These are phyloP conservation scores for Knufia fluminis DNA, from an alignment of 2,329 filamentous ascomycete species.

Conservation along the genomic window DNA sequence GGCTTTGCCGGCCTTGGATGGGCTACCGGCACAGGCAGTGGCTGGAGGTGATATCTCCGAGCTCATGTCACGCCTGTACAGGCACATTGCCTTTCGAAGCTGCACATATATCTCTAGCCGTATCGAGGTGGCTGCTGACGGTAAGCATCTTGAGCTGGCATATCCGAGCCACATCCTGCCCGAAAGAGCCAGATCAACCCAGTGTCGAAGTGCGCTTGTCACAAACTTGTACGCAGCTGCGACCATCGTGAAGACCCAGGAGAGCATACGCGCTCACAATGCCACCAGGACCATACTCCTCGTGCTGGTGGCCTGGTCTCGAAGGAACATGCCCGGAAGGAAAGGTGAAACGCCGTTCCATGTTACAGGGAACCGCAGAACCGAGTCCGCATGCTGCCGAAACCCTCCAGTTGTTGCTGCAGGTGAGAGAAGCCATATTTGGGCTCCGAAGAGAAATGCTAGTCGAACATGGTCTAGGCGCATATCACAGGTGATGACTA, in stretches of 20 bases:
- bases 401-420: background rate
- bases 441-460: background rate
- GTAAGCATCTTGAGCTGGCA: background rate
- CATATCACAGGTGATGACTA: slow-evolving; percentile 2
- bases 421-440: background rate
- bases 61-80: too few species aligned
- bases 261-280: background rate
- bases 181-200: background rate
- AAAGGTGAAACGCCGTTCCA: background rate
- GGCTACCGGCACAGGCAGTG: slow-evolving; percentile 20
- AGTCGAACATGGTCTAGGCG: background rate
- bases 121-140: too few species aligned
- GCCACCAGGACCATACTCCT: too few species aligned
- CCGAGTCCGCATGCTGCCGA: background rate
- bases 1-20: slow-evolving; percentile 21
- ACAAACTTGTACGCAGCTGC: too few species aligned
- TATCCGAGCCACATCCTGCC: background rate
- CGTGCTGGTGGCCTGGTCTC: too few species aligned
- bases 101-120: too few species aligned
- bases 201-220: too few species aligned
- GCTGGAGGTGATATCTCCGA: slow-evolving; percentile 17
- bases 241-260: too few species aligned
- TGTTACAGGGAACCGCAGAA: background rate
- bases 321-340: background rate
- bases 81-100: too few species aligned